Evolutionary conservation across 495 filamentous ascomycete genomes (phyloP), one percentile per base, ranked within the genome.

Genomic region (Penicillium samsonianum): DNA sequence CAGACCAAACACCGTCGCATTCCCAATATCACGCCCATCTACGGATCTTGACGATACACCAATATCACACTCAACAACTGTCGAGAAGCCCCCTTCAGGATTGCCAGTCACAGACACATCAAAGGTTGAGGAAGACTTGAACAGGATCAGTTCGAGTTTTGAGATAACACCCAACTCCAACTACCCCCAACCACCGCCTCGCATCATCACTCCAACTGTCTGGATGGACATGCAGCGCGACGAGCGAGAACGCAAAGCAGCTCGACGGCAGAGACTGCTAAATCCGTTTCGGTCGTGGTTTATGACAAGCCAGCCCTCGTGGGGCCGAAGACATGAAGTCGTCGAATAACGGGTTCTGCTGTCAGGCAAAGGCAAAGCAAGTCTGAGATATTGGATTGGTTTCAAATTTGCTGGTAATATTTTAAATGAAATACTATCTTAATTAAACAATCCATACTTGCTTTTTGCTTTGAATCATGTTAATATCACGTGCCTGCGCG

Each of bases 141-240:
- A 12, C 35, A 25, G 14, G 22, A 19, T 19, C 6, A 23, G 20
- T 17, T 42, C 56, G 35, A 31, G 16, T 6, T 35, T 17, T n/a
- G 41, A 20, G 26, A 53, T 35, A 20, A n/a, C 11, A 3, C 31
- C 14, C 10, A 45, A 25, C 22, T 11, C 31, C 6, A n/a, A 16
- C 16, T 25, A 50, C 25, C 62, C 47, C 1, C 59, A 25, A 7
- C 59, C 62, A 14, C 59, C 62, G 4, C 53, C 62, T 41, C 46
- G 25, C 6, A 52, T 65, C 30, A 56, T 65, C 46, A 65, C 62
- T 0, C 62, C 62, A 6, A 20, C 41, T 8, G 48, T 59, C 8
- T 62, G 55, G 20, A 55, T 55, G 40, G 55, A 65, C 10, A 58
- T 62, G 62, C 62, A 62, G 26, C 59, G 55, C 8, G 30, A 48